Base-by-base conservation (phyloP, 495 filamentous ascomycete species). In the Bacidia gigantensis region DNA sequence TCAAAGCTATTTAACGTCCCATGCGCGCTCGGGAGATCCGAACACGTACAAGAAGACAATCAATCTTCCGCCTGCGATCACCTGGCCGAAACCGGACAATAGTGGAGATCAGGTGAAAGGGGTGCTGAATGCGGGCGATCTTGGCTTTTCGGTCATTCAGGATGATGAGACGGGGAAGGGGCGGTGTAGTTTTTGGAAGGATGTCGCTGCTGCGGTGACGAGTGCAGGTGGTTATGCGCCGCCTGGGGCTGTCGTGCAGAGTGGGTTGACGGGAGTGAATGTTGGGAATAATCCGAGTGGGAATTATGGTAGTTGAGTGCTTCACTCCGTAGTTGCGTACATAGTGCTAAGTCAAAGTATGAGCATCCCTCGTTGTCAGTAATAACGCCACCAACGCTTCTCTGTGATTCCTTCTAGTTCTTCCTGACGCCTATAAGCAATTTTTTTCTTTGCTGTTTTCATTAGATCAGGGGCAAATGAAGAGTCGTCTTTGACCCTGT, bases 1-100 rank as follows among this genome's bases (percentile, higher is more conserved):
- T 58, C 69, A 72, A 53, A 65, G 60, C 35, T 70, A 71, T 45
- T 59, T 71, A 38, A 60, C 65, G 12, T 67, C 62, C 2, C 68
- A 67, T 50, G 61, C 68, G 22, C 45, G 59, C 2, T 65, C 58
- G 1, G 69, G 68, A 0, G 56, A 70, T 52, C 69, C 68, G 1
- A 70, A 68, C 55, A 64, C 56, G 2, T 58, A 64, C 26, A 61
- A 64, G 3, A 61, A 60, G 42, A 42, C 61, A 1, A 22, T 60
- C 29, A 69, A 70, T 46, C 20, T 69, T 3, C 64, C 67, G 23
- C 63, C 66, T 1, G 62, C 62, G 14, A 58, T 71, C 14, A 44
- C 49, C n/a, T 69, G 67, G 66, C 53, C 55, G 2, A 62, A 64
- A 23, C 61, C 67, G 1, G 53, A 46, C 21, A 63, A 51, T 29